phyloP scores from a whole-genome alignment of 805 yeast genomes.

The Danielia oregonensis region DNA sequence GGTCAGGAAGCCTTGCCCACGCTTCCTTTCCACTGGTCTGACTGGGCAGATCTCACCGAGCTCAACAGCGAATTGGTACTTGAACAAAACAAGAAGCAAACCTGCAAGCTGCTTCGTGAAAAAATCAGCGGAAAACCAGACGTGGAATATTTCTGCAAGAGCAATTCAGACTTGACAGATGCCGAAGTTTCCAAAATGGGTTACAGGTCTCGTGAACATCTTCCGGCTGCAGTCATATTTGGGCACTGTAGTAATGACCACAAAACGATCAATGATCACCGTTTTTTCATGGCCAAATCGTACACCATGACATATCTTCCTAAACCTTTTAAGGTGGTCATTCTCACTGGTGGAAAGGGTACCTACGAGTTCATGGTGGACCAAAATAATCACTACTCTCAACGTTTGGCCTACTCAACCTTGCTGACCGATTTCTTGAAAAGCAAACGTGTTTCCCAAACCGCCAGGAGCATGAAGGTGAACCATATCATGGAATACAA shows the following conservation, averaged over 20 bases:
- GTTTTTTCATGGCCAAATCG: no score
- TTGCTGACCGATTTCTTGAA: no score
- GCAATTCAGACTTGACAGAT: slow-evolving; percentile 15
- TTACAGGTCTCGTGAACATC: slow-evolving; percentile 19
- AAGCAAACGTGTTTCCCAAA: no score
- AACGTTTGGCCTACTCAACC: no score
- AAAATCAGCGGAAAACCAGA: slow-evolving; percentile 14
- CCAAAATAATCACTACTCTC: no score
- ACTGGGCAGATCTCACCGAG: slow-evolving; percentile 51
- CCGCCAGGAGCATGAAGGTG: no score
- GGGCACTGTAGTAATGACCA: slow-evolving; percentile 14
- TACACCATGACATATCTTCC: slow-evolving; percentile 16
- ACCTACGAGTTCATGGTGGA: slow-evolving; percentile 25
- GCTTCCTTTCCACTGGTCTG: slow-evolving; percentile 51
- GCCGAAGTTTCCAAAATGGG: slow-evolving; percentile 21
- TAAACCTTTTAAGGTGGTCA: slow-evolving; percentile 25
- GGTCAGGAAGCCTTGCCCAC: slow-evolving; percentile 3
- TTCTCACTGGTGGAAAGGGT: slow-evolving; percentile 24
- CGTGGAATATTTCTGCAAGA: slow-evolving; percentile 20
- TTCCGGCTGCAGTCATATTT: slow-evolving; percentile 24
- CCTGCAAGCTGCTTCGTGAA: slow-evolving; percentile 25
- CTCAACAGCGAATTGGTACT: no score
- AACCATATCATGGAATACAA: slow-evolving; percentile 22
- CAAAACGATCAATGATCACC: slow-evolving; percentile 9
- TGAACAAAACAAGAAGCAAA: no score